phyloP scores from a whole-genome alignment of 495 filamentous ascomycete genomes.

The Astrothelium subdiscretum region DNA sequence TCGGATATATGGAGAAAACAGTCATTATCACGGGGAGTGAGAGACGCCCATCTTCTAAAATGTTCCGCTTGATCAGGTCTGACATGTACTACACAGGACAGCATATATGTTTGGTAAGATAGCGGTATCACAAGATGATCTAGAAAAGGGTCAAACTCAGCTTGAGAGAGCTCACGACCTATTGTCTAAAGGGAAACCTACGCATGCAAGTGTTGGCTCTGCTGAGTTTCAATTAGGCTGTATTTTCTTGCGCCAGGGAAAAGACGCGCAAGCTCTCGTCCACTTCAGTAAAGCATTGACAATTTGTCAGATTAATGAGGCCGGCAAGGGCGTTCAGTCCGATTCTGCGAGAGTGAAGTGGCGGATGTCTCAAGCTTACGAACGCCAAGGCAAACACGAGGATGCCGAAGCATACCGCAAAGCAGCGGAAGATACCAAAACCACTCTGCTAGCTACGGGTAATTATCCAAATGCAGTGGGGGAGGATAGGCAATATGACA shows the following conservation, averaged over 20 bases:
- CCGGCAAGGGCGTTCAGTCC: not conserved
- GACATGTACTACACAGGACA: not conserved
- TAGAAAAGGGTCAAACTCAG: too few species aligned
- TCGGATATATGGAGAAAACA: not conserved
- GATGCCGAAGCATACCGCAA: not conserved
- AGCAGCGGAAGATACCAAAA: not conserved
- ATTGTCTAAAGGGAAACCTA: not conserved
- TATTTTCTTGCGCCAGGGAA: not conserved
- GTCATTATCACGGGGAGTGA: not conserved
- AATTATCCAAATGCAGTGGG: too few species aligned
- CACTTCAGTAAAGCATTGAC: not conserved
- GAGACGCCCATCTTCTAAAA: too few species aligned
- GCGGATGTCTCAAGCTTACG: not conserved
- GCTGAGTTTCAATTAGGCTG: not conserved
- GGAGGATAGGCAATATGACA: too few species aligned
- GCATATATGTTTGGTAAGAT: not conserved
- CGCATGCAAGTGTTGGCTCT: not conserved
- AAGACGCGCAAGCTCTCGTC: not conserved
- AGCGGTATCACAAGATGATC: not conserved
- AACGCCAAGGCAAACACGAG: not conserved
- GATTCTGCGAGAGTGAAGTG: not conserved
- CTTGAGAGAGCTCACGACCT: not conserved
- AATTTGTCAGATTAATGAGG: not conserved
- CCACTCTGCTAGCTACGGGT: not conserved
- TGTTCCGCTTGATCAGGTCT: not conserved